Conservation (phyloP, 73 alveolate genomes). For the Halteria grandinella region DNA sequence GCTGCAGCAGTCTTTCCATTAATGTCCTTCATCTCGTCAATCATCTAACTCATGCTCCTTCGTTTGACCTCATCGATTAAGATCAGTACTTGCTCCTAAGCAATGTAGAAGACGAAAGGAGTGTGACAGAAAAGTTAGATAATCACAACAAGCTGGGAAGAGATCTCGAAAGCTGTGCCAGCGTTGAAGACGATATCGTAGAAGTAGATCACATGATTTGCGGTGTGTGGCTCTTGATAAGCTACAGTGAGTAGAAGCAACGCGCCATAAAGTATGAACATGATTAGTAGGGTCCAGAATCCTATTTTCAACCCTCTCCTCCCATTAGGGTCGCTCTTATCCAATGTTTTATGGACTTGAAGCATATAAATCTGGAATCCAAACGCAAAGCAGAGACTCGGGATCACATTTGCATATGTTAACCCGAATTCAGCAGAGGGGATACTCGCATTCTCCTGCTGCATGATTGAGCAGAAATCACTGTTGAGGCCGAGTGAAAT, state of each 20-base stretch:
- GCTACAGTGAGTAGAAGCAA: background rate
- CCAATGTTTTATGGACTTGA: slow-evolving; percentile 13
- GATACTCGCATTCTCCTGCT: background rate
- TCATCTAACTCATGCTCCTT: slow-evolving; percentile 21
- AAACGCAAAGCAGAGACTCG: slow-evolving; percentile 1
- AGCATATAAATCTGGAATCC: slow-evolving; percentile 25
- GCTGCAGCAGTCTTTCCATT: no score
- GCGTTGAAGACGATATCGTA: slow-evolving; percentile 28
- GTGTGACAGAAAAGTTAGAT: slow-evolving; percentile 14
- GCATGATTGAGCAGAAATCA: slow-evolving; percentile 1
- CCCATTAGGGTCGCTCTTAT: slow-evolving; percentile 2
- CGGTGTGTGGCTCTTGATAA: background rate
- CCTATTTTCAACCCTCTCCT: slow-evolving; percentile 7
- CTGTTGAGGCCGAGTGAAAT: background rate
- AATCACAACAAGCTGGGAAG: background rate
- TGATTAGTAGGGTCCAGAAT: background rate
- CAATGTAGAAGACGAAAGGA: slow-evolving; percentile 7
- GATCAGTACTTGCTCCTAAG: slow-evolving; percentile 12
- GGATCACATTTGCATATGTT: slow-evolving; percentile 19
- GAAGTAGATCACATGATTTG: background rate
- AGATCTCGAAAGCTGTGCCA: background rate
- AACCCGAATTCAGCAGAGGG: slow-evolving; percentile 1
- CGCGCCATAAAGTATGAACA: background rate
- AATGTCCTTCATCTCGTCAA: background rate
- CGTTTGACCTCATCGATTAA: slow-evolving; percentile 14